A percentile compares a stretch with the other conserved stretches of the same genome.
Evolutionary conservation across 2,329 filamentous ascomycete genomes (phyloP).

Genomic region (Ilyonectria mors-panacis): DNA sequence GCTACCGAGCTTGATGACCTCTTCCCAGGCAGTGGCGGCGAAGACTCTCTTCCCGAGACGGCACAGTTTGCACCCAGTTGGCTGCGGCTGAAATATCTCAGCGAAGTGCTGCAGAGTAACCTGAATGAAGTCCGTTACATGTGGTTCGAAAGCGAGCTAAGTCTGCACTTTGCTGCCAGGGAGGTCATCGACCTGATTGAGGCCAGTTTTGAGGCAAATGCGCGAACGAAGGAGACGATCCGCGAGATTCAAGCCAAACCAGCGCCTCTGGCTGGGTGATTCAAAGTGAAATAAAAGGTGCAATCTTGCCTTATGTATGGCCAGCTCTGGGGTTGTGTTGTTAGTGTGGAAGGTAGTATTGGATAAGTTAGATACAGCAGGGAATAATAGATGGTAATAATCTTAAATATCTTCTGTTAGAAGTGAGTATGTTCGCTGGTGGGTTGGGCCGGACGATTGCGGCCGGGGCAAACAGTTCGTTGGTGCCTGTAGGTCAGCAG

Average conservation of each 20-base stretch:
- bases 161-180: constrained; percentile 72
- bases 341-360: background rate
- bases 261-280: constrained; percentile 52
- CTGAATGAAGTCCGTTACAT: constrained; percentile 74
- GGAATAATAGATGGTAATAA: background rate
- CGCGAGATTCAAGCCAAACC: constrained; percentile 70
- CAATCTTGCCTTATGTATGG: background rate
- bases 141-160: constrained; percentile 77
- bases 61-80: constrained; percentile 74
- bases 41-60: constrained; percentile 66
- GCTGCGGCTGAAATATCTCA: constrained; percentile 75
- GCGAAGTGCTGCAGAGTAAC: constrained; percentile 77
- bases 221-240: constrained; percentile 70
- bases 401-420: background rate
- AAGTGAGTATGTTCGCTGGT: too few species aligned
- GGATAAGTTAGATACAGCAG: background rate
- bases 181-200: constrained; percentile 75
- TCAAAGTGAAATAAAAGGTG: background rate
- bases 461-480: too few species aligned
- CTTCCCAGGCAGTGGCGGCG: constrained; percentile 65
- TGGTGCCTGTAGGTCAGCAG: too few species aligned
- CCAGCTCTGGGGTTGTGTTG: background rate
- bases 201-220: constrained; percentile 76
- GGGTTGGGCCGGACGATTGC: too few species aligned
- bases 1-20: constrained; percentile 73